A percentile compares a stretch with the other conserved stretches of the same genome.
Conservation (phyloP, 2,329 filamentous ascomycete genomes). For the Coleophoma cylindrospora region DNA sequence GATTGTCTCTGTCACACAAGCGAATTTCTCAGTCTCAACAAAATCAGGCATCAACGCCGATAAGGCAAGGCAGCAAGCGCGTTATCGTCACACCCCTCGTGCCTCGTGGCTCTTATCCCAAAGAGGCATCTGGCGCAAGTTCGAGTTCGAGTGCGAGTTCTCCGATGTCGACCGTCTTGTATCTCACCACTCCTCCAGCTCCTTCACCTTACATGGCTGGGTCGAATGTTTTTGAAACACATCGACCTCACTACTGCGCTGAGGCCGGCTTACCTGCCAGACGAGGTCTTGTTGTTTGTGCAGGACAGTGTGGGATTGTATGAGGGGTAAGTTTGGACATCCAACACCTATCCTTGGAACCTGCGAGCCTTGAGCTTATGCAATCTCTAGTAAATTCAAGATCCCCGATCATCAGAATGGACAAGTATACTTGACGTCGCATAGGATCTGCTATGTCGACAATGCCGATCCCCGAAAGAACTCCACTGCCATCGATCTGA, state of each 20-base stretch:
- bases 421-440: conserved; percentile 93
- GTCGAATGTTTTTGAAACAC: conserved; percentile 95
- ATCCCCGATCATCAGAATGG: conserved; percentile 91
- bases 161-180: background rate
- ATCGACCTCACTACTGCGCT: conserved; percentile 95
- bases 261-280: conserved; percentile 84
- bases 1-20: too few species aligned
- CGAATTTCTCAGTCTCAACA: too few species aligned
- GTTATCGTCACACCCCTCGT: background rate
- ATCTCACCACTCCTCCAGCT: background rate
- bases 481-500: conserved; percentile 81
- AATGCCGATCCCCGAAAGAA: conserved; percentile 78
- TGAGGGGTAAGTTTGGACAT: conserved; percentile 67
- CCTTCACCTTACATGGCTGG: conserved; percentile 32
- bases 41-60: too few species aligned
- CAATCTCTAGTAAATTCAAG: conserved; percentile 74
- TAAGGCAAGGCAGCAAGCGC: too few species aligned
- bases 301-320: conserved; percentile 97
- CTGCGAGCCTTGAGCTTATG: background rate
- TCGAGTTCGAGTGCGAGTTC: background rate
- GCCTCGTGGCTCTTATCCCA: background rate
- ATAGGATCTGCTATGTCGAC: conserved; percentile 93
- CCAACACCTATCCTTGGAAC: background rate
- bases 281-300: conserved; percentile 93
- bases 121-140: too few species aligned